A percentile compares a stretch with the other conserved stretches of the same genome.
These are phyloP conservation scores for Tephrocybe sp. DNA, from an alignment of 768 basidiomycete species.

Conservation along the genomic window DNA sequence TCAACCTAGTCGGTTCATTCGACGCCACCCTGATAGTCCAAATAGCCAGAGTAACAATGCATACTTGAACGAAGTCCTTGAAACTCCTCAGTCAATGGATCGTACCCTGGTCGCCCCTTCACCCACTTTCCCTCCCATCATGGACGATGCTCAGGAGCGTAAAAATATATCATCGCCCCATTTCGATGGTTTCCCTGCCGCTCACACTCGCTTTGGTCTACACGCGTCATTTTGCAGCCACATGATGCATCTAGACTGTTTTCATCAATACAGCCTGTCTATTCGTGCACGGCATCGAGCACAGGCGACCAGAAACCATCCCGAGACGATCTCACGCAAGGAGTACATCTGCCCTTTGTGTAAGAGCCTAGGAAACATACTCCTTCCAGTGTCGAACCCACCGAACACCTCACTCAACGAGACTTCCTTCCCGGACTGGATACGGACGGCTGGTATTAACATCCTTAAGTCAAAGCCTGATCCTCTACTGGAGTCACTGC, in stretches of 20 bases:
- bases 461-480: constrained; percentile 85
- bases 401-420: constrained; percentile 49
- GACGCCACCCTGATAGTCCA: constrained; percentile 72
- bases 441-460: constrained; percentile 84
- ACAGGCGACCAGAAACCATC: constrained; percentile 90
- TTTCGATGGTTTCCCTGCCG: constrained; percentile 74
- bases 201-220: constrained; percentile 81
- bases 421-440: constrained; percentile 83
- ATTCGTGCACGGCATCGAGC: constrained; percentile 85
- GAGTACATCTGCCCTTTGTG: constrained; percentile 98
- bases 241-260: constrained; percentile 96
- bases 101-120: constrained; percentile 31
- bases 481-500: constrained; percentile 65
- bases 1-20: constrained; percentile 84
- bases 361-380: constrained; percentile 93
- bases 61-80: constrained; percentile 74
- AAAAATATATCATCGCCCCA: constrained; percentile 42
- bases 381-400: constrained; percentile 75
- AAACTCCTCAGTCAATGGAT: constrained; percentile 67
- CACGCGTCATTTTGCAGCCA: constrained; percentile 90
- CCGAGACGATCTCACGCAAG: constrained; percentile 89
- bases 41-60: constrained; percentile 46
- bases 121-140: constrained; percentile 47
- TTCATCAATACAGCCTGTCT: constrained; percentile 85
- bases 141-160: constrained; percentile 48